A percentile compares a stretch with the other conserved stretches of the same genome.
Evolutionary conservation across 83 land plant genomes (phyloP).

Genomic region (Picea engelmannii): DNA sequence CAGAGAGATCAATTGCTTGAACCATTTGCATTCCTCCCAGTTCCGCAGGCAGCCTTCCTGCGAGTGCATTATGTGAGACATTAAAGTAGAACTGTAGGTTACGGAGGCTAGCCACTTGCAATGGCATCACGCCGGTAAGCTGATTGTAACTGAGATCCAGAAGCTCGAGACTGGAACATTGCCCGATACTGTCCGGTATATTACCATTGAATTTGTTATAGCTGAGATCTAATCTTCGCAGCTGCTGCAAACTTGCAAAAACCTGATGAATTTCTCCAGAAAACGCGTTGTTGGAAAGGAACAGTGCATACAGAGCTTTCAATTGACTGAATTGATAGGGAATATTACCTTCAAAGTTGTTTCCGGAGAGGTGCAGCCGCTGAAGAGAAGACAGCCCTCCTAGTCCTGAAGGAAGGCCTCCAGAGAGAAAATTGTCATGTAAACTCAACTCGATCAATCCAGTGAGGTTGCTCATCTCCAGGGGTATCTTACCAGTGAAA

Average conservation of each 20-base stretch:
- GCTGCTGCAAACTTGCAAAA: slow-evolving; percentile 4
- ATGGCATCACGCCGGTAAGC: slow-evolving; percentile 24
- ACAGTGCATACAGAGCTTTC: background rate
- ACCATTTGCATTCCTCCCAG: slow-evolving; percentile 24
- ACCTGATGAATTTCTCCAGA: slow-evolving; percentile 16
- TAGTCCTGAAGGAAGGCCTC: slow-evolving; percentile 12
- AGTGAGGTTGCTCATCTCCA: no score
- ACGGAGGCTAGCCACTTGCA: slow-evolving; percentile 24
- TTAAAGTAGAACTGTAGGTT: slow-evolving; percentile 21
- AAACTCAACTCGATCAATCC: no score
- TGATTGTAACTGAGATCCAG: slow-evolving; percentile 25
- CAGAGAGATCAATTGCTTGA: slow-evolving; percentile 35
- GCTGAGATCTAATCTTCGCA: slow-evolving; percentile 14
- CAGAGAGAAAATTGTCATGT: slow-evolving; percentile 4
- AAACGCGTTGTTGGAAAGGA: slow-evolving; percentile 14
- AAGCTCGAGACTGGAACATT: slow-evolving; percentile 15
- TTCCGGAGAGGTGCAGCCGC: slow-evolving; percentile 11
- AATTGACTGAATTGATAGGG: slow-evolving; percentile 11
- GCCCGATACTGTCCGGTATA: slow-evolving; percentile 16
- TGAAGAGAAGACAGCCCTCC: slow-evolving; percentile 2
- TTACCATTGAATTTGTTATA: slow-evolving; percentile 16
- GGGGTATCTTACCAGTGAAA: no score
- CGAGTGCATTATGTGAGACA: slow-evolving; percentile 22
- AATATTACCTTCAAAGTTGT: slow-evolving; percentile 24
- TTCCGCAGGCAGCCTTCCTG: slow-evolving; percentile 30